Evolutionary conservation across 2,329 filamentous ascomycete genomes (phyloP), one percentile per base, ranked within the genome.

Genomic region (Rhinocladiella mackenziei): DNA sequence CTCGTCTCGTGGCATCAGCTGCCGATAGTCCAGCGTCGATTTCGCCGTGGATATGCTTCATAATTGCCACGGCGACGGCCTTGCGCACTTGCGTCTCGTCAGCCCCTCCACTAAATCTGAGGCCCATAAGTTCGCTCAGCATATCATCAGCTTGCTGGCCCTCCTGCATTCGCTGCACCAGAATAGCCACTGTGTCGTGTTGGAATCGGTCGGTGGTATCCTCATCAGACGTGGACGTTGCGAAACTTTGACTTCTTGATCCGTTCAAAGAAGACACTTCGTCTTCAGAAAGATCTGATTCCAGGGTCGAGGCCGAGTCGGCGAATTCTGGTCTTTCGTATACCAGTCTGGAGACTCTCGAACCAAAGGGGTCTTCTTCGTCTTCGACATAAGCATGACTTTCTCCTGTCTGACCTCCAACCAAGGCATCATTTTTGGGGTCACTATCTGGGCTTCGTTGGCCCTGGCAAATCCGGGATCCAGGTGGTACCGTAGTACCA

Each of bases 21-120:
- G 81, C 78, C 19, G 82, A 66, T 31, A 76, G 74, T 43, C 73
- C 66, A 18, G 70, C 42, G 45, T 77, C 75, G 43, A 80, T 71
- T 17, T 95, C 75, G 62, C 89, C 83, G 4, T 81, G 76, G 33
- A 89, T 84, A 45, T 85, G 83, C 58, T 86, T 87, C 58, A 87
- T 84, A 62, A 97, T 91, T 1, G 89, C 86, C 2, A 83, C 80
- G 2, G 87, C 87, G 17, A 97, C 83, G 11, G 92, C 89, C 23
- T 84, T 83, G 32, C 91, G 86, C 59, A 97, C 86, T 64, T 92
- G 85, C 54, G 83, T 77, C 60, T 95, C 91, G 1, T 88, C 89
- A 2, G 92, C 92, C 59, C 97, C 88, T 58, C 86, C 87, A 42
- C 83, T 84, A 64, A 98, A 86, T 8, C 91, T 84, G n/a, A 97